Base-by-base conservation (phyloP, 208 protist genomes). In the Crithidia sp. region DNA sequence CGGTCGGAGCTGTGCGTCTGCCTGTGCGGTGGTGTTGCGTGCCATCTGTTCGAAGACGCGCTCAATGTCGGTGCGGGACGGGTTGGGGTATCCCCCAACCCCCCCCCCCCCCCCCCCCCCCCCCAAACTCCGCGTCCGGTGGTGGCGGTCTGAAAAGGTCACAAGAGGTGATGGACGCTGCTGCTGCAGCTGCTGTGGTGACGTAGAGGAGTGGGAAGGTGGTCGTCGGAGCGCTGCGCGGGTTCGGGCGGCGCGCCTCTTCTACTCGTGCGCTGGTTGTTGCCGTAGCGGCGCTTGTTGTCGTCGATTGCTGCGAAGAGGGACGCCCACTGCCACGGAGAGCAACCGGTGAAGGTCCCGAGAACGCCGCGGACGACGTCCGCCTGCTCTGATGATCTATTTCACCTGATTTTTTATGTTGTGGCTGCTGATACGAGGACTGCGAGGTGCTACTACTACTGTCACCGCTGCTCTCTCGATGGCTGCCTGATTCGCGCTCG, bases 41-140 rank as follows among this genome's bases (percentile, higher is more conserved):
- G 52, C 62, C 40, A 86, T 74, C 16, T 90, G 83, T 58, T 81
- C 76, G n/a, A 92, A 76, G 19, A 91, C 87, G 37, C 82, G 68
- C 39, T 82, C 81, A 49, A 95, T 85, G 60, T 91, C 90, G 9
- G 71, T 61, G n/a, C 62, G 56, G 39, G 85, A 83, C 17, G 85
- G 83, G 74, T 89, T 77, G 3, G 82, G 78, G 67, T 92, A 92
- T 10, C 87, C 90, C n/a, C n/a, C n/a, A n/a, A n/a, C n/a, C n/a
- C n/a, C n/a, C n/a, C n/a, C n/a, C n/a, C n/a, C n/a, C n/a, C n/a
- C n/a, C n/a, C n/a, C n/a, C n/a, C n/a, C n/a, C n/a, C n/a, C n/a
- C n/a, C n/a, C n/a, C n/a, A n/a, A n/a, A n/a, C n/a, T n/a, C n/a
- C 6, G 68, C 61, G 8, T 70, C 74, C 74, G 10, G 60, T 73